Conservation (phyloP, 169 alveolate genomes). For the Plasmodium cynomolgi region DNA sequence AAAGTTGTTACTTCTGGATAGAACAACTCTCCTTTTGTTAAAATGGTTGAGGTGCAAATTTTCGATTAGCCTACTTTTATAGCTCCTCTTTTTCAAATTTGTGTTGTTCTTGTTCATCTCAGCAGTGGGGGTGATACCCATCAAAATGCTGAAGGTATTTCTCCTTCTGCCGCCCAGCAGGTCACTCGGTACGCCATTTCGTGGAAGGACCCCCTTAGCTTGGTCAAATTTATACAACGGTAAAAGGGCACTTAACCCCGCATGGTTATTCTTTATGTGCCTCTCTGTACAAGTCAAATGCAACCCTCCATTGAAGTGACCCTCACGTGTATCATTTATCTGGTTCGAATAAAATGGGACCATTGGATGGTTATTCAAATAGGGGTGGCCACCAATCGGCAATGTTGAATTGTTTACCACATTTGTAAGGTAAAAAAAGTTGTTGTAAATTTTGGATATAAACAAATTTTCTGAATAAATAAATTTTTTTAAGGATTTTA, state of each 20-base stretch:
- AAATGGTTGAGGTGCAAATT: slow-evolving; percentile 14
- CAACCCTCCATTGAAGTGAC: neutral
- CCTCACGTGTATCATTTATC: neutral
- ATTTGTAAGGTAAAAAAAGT: slow-evolving; percentile 15
- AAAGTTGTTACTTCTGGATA: neutral
- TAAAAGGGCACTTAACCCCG: neutral
- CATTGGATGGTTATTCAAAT: neutral
- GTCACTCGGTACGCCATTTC: neutral
- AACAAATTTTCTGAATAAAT: slow-evolving; percentile 61
- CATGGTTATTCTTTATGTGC: neutral
- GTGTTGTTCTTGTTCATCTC: slow-evolving; percentile 13
- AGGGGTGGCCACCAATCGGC: neutral
- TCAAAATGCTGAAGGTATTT: slow-evolving; percentile 12
- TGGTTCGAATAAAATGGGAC: slow-evolving; percentile 7
- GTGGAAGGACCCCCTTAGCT: neutral
- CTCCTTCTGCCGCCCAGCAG: slow-evolving; percentile 8
- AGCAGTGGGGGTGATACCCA: neutral
- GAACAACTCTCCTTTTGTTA: slow-evolving; percentile 25
- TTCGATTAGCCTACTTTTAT: slow-evolving; percentile 36
- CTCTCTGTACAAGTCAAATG: neutral
- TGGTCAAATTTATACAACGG: neutral
- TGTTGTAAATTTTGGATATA: slow-evolving; percentile 35
- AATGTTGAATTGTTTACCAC: neutral
- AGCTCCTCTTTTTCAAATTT: slow-evolving; percentile 53
- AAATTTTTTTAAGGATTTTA: slow-evolving; percentile 52